A percentile compares a stretch with the other conserved stretches of the same genome.
These are phyloP conservation scores for Pleurotus djamor DNA, from an alignment of 768 basidiomycete genomes.

Conservation along the genomic window DNA sequence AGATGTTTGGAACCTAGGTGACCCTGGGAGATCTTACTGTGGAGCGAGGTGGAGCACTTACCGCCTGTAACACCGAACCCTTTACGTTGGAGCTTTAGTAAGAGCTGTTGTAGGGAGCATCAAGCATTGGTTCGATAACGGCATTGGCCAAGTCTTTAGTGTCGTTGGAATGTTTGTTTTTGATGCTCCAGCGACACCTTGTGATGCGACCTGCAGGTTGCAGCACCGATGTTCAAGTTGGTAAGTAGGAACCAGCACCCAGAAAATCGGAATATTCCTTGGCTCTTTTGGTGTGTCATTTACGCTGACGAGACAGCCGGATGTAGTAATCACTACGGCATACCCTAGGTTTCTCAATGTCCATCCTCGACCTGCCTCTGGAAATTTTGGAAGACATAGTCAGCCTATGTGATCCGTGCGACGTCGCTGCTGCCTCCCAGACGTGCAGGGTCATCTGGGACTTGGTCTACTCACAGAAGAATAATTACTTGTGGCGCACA, in stretches of 20 bases:
- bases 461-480: slow-evolving; percentile 42
- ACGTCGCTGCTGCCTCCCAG: slow-evolving; percentile 53
- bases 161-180: too few relatives aligned
- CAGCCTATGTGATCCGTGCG: slow-evolving; percentile 54
- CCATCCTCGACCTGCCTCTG: slow-evolving; percentile 42
- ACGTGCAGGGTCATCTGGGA: slow-evolving; percentile 39
- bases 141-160: too few relatives aligned
- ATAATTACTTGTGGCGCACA: slow-evolving; percentile 57
- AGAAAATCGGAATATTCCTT: too few relatives aligned
- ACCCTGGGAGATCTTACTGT: neutral
- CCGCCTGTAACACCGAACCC: neutral
- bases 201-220: too few relatives aligned
- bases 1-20: neutral
- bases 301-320: neutral
- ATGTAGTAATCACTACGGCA: neutral
- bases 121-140: too few relatives aligned
- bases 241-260: too few relatives aligned
- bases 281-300: too few relatives aligned
- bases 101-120: too few relatives aligned
- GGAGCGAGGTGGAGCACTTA: neutral
- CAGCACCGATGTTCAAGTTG: too few relatives aligned
- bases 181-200: too few relatives aligned
- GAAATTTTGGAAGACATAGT: slow-evolving; percentile 65
- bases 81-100: too few relatives aligned
- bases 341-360: neutral